Conservation (phyloP, 1,284 basidiomycete species). For the Serendipita sp. region DNA sequence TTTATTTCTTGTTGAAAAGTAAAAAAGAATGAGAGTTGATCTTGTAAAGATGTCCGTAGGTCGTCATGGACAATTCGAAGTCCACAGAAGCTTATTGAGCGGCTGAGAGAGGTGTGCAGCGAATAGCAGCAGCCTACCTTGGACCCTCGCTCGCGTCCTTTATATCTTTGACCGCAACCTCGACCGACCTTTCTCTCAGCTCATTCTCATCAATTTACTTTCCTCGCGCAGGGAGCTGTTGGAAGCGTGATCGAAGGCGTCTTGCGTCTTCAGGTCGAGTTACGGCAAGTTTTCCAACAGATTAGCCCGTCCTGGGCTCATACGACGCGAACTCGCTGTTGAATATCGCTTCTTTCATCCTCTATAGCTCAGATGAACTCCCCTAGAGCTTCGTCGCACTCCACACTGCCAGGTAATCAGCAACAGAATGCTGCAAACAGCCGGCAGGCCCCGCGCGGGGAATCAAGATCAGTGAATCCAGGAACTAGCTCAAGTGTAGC, state of each 20-base stretch:
- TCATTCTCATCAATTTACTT: background rate
- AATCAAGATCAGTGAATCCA: background rate
- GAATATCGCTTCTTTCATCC: background rate
- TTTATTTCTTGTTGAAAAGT: background rate
- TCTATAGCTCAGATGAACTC: background rate
- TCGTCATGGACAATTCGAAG: background rate
- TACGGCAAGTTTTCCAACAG: background rate
- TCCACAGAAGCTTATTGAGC: too few species aligned
- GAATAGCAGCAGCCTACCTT: background rate
- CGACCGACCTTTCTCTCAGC: background rate
- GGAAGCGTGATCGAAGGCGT: slow-evolving; percentile 5
- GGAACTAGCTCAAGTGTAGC: background rate
- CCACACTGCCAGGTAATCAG: background rate
- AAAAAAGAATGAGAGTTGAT: background rate
- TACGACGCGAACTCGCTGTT: background rate
- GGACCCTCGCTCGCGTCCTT: background rate
- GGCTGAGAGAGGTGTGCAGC: too few species aligned
- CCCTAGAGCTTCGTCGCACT: background rate
- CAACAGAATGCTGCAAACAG: background rate
- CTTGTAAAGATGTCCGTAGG: background rate
- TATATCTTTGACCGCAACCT: background rate
- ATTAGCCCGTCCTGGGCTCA: background rate
- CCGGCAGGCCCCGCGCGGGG: background rate
- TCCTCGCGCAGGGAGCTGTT: background rate
- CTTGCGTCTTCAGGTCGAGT: background rate